Base-by-base conservation (phyloP, 805 yeast species). In the Nakazawaea holstii region DNA sequence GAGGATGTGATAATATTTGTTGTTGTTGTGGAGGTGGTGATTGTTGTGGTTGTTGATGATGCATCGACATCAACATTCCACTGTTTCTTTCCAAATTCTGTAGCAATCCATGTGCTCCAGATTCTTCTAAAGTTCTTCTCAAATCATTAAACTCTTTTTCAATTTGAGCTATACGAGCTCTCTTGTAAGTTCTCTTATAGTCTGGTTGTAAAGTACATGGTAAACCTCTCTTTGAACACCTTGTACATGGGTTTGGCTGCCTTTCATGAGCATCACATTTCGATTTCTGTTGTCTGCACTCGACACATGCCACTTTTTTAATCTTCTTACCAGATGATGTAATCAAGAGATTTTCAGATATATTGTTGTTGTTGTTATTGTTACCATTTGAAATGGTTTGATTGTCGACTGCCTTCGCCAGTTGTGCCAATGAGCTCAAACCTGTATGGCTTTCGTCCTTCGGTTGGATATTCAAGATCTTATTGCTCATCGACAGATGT, bases 231-330 rank as follows among this genome's bases (percentile, higher is more conserved):
- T 84, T 86, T 8, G 68, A 59, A 62, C 99, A 94, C 51, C 96
- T 72, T 0, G 92, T 71, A 58, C 99, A 94, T 1, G 96, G 87
- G 8, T 70, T 70, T 0, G 96, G 96, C 30, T 81, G 77, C 43
- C 70, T 73, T 49, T 80, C 90, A 53, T 74, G 79, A 10, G 96
- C 95, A 66, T 91, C 96, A 67, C 97, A 91, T 57, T 82, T 79
- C 32, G 90, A 84, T 66, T 94, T 94, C 62, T 92, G 99, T 65
- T 94, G 98, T 11, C 98, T 78, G 61, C 99, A 94, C 58, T 92
- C 96, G 1, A 88, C 89, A 69, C 99, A 94, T 0, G 98, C 98
- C 61, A 90, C 79, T 48, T 80, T 73, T 61, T 82, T 84, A 10
- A 62, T 54, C 41, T 55, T 59, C 31, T 49, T 52, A 38, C 29